Evolutionary conservation across 257 asterid genomes (phyloP).

Genomic region (Solanum virginianum): DNA sequence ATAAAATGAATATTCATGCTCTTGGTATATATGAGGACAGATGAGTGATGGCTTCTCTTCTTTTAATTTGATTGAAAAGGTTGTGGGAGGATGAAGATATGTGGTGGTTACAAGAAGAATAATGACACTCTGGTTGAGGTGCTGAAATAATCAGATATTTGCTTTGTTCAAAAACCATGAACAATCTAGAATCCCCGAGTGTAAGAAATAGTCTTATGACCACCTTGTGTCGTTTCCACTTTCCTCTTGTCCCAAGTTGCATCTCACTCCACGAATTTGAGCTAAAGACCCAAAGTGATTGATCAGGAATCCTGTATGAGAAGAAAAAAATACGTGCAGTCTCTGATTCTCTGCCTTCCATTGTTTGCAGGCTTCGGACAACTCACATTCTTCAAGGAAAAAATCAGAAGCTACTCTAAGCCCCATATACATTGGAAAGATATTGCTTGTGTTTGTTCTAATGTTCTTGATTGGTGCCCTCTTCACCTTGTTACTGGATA

Average conservation of each 20-base stretch:
- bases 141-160: background rate
- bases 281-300: background rate
- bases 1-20: background rate
- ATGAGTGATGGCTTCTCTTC: background rate
- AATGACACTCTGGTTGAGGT: background rate
- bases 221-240: background rate
- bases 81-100: background rate
- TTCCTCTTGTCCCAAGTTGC: background rate
- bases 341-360: background rate
- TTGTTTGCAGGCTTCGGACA: slow-evolving; percentile 29
- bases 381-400: background rate
- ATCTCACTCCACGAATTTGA: background rate
- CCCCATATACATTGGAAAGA: slow-evolving; percentile 46
- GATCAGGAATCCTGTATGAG: background rate
- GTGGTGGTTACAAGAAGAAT: background rate
- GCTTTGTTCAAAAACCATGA: background rate
- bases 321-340: background rate
- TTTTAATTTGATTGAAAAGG: background rate
- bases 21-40: background rate
- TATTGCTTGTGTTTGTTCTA: slow-evolving; percentile 48
- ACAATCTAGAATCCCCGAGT: background rate
- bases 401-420: slow-evolving; percentile 9
- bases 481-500: slow-evolving; percentile 57
- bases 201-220: background rate
- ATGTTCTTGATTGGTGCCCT: slow-evolving; percentile 57